Percentiles rank a stretch among this genome's conserved stretches.
phyloP scores from a whole-genome alignment of 352 stramenopile species.

The Phytopythium mirpurense region DNA sequence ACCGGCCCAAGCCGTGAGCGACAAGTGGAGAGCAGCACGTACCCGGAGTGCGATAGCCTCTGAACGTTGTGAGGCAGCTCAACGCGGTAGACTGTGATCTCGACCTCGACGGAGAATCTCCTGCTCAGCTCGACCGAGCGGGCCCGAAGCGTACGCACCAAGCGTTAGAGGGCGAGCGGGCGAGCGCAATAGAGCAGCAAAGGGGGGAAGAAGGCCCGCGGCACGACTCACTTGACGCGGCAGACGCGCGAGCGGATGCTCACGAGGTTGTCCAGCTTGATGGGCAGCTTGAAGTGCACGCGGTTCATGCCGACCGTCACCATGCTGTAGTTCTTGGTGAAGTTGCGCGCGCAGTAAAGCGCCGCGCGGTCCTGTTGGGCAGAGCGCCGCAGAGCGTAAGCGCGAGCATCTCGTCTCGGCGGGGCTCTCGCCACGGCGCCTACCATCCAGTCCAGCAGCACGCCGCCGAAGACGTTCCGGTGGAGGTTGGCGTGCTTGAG shows the following conservation, averaged over 20 bases:
- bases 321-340: constrained; percentile 45
- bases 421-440: not conserved
- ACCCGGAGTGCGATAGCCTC: constrained; percentile 28
- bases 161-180: not conserved
- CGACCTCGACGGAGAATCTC: constrained; percentile 31
- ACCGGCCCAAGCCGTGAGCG: no score
- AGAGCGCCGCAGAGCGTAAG: not conserved
- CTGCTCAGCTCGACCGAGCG: constrained; percentile 3
- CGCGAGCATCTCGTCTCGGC: no score
- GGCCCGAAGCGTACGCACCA: not conserved
- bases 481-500: constrained; percentile 44
- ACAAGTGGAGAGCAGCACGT: no score
- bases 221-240: constrained; percentile 25
- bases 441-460: constrained; percentile 32
- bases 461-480: constrained; percentile 45
- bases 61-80: constrained; percentile 11
- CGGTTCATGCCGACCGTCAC: constrained; percentile 53
- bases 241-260: constrained; percentile 43
- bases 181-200: not conserved
- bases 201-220: not conserved
- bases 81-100: constrained; percentile 30
- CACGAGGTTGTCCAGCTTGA: constrained; percentile 34
- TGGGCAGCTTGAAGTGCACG: constrained; percentile 49
- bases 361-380: constrained; percentile 26
- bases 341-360: constrained; percentile 37